A percentile compares a stretch with the other conserved stretches of the same genome.
phyloP scores from a whole-genome alignment of 2,329 filamentous ascomycete genomes.

The Penicillium sp. region DNA sequence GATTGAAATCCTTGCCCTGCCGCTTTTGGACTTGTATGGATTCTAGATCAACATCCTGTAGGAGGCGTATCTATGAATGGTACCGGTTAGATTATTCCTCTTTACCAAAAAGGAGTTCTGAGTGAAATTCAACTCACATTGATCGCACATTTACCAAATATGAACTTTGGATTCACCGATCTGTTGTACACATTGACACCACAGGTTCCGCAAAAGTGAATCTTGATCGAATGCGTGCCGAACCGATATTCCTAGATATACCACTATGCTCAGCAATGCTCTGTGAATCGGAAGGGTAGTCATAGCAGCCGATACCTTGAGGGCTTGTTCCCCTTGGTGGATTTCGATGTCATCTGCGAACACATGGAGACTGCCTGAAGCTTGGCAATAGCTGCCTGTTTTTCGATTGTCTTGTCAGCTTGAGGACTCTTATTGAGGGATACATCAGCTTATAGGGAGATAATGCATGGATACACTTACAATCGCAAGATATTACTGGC shows the following conservation, averaged over 20 bases:
- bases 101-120: neutral
- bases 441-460: too few species aligned
- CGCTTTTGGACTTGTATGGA: neutral
- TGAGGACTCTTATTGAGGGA: too few species aligned
- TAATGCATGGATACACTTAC: neutral
- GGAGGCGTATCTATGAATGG: neutral
- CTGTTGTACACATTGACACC: conserved; percentile 7
- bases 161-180: conserved; percentile 4
- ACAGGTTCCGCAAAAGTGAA: conserved; percentile 1
- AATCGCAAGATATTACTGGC: neutral
- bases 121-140: neutral
- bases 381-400: conserved; percentile 3
- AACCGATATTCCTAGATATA: neutral
- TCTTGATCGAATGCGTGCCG: neutral
- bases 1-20: neutral
- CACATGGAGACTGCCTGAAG: neutral
- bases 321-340: neutral
- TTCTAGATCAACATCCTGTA: neutral
- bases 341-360: conserved; percentile 3
- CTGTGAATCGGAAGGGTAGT: neutral
- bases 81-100: neutral
- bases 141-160: neutral
- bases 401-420: neutral
- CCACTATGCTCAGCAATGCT: neutral
- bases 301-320: neutral